Percentiles rank a stretch among this genome's conserved stretches.
Conservation (phyloP, 495 filamentous ascomycete species). For the Podospora didyma region DNA sequence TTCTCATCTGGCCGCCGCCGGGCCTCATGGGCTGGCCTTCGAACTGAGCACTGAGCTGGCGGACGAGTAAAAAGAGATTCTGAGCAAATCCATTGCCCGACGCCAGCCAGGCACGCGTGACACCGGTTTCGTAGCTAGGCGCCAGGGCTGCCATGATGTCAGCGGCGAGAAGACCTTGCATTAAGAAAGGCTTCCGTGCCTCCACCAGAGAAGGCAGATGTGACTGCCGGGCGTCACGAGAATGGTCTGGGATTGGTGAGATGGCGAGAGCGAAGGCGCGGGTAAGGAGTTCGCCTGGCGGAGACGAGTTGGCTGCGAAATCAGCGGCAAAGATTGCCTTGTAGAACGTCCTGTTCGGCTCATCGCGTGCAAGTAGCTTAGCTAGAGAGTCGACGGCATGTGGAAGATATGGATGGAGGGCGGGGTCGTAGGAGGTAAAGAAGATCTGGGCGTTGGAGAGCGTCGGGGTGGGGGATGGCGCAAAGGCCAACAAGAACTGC, state of each 20-base stretch:
- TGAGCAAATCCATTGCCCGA: slow-evolving; percentile 82
- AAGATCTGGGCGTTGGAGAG: slow-evolving; percentile 54
- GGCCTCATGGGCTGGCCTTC: slow-evolving; percentile 31
- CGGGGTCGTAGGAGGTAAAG: slow-evolving; percentile 77
- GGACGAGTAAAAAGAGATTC: slow-evolving; percentile 68
- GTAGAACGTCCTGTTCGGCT: slow-evolving; percentile 84
- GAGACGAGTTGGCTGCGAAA: slow-evolving; percentile 40
- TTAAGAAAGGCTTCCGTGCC: slow-evolving; percentile 76
- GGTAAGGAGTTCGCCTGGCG: slow-evolving; percentile 78
- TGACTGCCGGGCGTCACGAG: slow-evolving; percentile 34
- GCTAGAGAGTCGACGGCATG: slow-evolving; percentile 85
- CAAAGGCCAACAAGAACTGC: slow-evolving; percentile 86
- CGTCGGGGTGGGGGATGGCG: slow-evolving; percentile 62
- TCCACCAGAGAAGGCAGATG: slow-evolving; percentile 63
- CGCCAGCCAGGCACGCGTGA: slow-evolving; percentile 79
- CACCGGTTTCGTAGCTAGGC: slow-evolving; percentile 62
- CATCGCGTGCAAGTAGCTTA: slow-evolving; percentile 88
- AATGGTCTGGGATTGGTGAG: slow-evolving; percentile 70
- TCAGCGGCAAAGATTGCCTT: slow-evolving; percentile 75
- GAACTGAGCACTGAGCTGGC: slow-evolving; percentile 60
- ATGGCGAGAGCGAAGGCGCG: slow-evolving; percentile 85
- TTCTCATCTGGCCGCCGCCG: slow-evolving; percentile 23
- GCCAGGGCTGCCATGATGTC: slow-evolving; percentile 79
- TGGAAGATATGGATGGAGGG: slow-evolving; percentile 81
- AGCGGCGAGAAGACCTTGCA: slow-evolving; percentile 87